Percentiles rank a stretch among this genome's conserved stretches.
These are phyloP conservation scores for Hyparrhenia diplandra DNA, from an alignment of 176 grass and related monocot species.

Conservation along the genomic window DNA sequence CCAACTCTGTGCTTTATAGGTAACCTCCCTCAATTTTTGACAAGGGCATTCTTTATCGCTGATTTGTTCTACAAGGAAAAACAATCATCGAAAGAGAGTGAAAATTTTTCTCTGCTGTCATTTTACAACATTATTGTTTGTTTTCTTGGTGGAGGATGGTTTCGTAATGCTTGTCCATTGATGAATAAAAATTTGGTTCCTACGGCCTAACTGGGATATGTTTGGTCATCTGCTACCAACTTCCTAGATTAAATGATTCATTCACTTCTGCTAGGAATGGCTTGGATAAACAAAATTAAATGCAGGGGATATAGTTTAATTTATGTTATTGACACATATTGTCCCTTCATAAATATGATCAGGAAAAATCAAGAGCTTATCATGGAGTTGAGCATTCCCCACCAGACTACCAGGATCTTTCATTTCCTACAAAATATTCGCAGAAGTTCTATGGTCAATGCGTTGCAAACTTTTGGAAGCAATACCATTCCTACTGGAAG, in stretches of 20 bases:
- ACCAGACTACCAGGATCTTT: slow-evolving; percentile 53
- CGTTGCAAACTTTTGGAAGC: slow-evolving; percentile 76
- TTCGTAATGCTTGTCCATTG: not conserved
- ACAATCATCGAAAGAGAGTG: not conserved
- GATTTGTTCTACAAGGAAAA: too few relatives aligned
- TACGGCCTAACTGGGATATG: too few relatives aligned
- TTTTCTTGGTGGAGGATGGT: not conserved
- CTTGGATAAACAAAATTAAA: not conserved
- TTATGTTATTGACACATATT: not conserved
- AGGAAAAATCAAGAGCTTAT: slow-evolving; percentile 63
- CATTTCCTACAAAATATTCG: slow-evolving; percentile 76
- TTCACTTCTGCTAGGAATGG: not conserved
- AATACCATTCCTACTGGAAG: slow-evolving; percentile 81
- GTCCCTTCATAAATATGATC: not conserved
- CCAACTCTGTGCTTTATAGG: slow-evolving; percentile 61
- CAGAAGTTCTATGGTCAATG: slow-evolving; percentile 64
- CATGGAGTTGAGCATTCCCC: slow-evolving; percentile 61
- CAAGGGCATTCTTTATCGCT: too few relatives aligned
- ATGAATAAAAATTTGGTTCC: not conserved
- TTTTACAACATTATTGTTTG: not conserved
- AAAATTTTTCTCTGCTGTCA: not conserved
- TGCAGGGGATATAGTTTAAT: not conserved
- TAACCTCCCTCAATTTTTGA: not conserved
- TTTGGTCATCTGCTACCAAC: not conserved
- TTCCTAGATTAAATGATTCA: not conserved